These are phyloP conservation scores for Leccinum sublutescens DNA, from an alignment of 768 basidiomycete species.

Conservation along the genomic window DNA sequence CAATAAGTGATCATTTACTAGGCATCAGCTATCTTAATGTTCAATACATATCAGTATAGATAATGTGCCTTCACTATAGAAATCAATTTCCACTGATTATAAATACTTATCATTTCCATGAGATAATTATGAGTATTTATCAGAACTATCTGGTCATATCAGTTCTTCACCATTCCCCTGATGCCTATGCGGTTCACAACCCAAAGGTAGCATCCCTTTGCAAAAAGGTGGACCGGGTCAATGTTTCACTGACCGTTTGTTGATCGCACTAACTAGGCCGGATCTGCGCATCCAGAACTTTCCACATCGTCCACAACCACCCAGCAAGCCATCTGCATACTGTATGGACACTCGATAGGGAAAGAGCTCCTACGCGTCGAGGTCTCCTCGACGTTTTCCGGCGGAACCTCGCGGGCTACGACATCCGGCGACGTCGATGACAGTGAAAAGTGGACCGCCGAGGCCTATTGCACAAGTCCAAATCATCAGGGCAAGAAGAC, in stretches of 20 bases:
- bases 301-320: constrained; percentile 72
- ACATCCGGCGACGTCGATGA: constrained; percentile 28
- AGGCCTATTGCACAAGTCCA: constrained; percentile 77
- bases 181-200: too few relatives aligned
- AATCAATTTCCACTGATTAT: too few relatives aligned
- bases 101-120: too few relatives aligned
- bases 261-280: constrained; percentile 48
- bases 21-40: too few relatives aligned
- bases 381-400: constrained; percentile 31
- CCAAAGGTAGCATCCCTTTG: constrained; percentile 83
- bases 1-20: too few relatives aligned
- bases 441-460: constrained; percentile 63
- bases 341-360: constrained; percentile 80
- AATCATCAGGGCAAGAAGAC: constrained; percentile 90
- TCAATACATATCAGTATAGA: too few relatives aligned
- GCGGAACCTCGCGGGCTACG: constrained; percentile 19
- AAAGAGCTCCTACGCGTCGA: constrained; percentile 64
- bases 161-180: too few relatives aligned
- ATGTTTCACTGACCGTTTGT: neutral
- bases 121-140: too few relatives aligned
- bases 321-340: constrained; percentile 66
- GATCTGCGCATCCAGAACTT: constrained; percentile 73
- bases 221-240: constrained; percentile 66
- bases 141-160: too few relatives aligned
- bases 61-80: too few relatives aligned